Base-by-base conservation (phyloP, 805 yeast genomes). In the Sugiyamaella mastotermitis region DNA sequence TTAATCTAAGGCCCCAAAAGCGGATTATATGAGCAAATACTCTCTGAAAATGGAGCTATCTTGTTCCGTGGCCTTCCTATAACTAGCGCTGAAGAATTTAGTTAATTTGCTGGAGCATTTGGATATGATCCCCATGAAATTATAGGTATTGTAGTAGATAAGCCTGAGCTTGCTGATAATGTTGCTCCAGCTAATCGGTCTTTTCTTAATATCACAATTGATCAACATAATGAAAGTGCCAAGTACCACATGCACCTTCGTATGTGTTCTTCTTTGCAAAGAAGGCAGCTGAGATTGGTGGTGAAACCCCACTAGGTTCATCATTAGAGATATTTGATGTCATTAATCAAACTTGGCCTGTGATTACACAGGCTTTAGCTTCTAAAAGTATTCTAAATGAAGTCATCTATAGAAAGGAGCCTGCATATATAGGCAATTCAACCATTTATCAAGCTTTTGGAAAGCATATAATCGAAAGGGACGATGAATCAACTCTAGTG, bases 71-170 rank as follows among this genome's bases (percentile, higher is more conserved):
- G 38, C 9, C 16, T 37, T 16, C 42, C 42, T 14, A 18, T 37
- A 15, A n/a, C 26, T 14, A 38, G 19, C 25, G 42, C 42, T 7
- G 32, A 40, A 16, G 41, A 38, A 13, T 38, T 38, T 21, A n/a
- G 19, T 27, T 26, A 37, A 14, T 22, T 38, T 5, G 17, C 42
- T 9, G 35, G 26, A 25, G 42, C 42, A 16, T 38, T 38, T 38
- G 42, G 42, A 10, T 38, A 38, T 23, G 21, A 37, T 27, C 42
- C 42, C n/a, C 42, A 38, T 38, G 42, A 38, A 40, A 38, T 38
- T 25, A 38, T 38, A 14, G 42, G 42, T 9, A 37, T 37, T 16
- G 41, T 37, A 23, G 41, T 37, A 7, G 26, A 25, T 25, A 11
- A 42, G 24, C 42, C 42, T 8, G 40, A n/a, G n/a, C 10, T 37